Conservation (phyloP, 1,284 basidiomycete species). For the Phenoliferia sp. region DNA sequence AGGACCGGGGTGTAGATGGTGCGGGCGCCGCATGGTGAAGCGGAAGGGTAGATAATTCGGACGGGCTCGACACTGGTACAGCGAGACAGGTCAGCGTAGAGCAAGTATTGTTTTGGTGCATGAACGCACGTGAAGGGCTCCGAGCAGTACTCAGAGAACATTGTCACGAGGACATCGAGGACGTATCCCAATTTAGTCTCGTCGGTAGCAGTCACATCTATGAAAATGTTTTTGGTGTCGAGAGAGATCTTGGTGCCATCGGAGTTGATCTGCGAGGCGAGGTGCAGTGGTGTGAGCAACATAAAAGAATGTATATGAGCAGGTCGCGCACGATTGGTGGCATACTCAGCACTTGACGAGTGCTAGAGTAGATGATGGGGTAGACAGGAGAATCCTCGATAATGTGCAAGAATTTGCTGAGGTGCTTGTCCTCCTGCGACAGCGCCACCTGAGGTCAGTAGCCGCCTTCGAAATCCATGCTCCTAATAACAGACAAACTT, state of each 20-base stretch:
- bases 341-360: conserved; percentile 86
- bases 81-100: neutral
- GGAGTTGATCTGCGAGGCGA: conserved; percentile 65
- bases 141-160: conserved; percentile 96
- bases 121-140: conserved; percentile 77
- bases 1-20: conserved; percentile 76
- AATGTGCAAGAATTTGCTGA: conserved; percentile 83
- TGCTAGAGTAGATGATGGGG: conserved; percentile 91
- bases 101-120: neutral
- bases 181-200: conserved; percentile 94
- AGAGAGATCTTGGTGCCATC: conserved; percentile 95
- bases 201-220: conserved; percentile 97
- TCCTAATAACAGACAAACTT: conserved; percentile 52
- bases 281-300: neutral
- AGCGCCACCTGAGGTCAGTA: neutral
- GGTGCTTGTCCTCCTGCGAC: conserved; percentile 80
- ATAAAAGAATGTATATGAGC: neutral
- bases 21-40: conserved; percentile 59
- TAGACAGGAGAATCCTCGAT: conserved; percentile 93
- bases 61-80: conserved; percentile 85
- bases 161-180: conserved; percentile 85
- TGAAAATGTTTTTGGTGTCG: conserved; percentile 89
- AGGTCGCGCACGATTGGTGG: conserved; percentile 65
- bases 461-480: neutral
- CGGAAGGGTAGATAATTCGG: conserved; percentile 56